These are phyloP conservation scores for Chaetoceros muelleri DNA, from an alignment of 108 stramenopile genomes.

Conservation along the genomic window DNA sequence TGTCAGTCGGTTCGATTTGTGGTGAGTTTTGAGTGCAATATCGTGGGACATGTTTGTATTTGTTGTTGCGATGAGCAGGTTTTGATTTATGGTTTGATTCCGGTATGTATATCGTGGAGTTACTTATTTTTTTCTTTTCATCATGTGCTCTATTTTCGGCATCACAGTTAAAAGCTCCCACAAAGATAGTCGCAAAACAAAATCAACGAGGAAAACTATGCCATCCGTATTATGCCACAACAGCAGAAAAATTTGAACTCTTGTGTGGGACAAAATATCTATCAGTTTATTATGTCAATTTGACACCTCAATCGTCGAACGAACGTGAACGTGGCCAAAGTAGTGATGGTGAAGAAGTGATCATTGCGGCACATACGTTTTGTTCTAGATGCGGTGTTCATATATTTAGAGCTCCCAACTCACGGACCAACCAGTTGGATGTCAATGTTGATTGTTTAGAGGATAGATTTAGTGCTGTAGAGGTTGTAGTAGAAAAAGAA, in stretches of 20 bases:
- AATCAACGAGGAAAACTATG: slow-evolving; percentile 57
- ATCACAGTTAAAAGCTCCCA: slow-evolving; percentile 38
- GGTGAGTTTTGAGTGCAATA: slow-evolving; percentile 19
- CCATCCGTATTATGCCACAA: slow-evolving; percentile 38
- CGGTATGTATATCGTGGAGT: too few species aligned
- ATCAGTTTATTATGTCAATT: slow-evolving; percentile 48
- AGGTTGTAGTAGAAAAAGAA: not conserved
- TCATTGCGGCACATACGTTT: slow-evolving; percentile 54
- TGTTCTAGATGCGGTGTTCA: slow-evolving; percentile 67
- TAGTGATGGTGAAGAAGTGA: slow-evolving; percentile 2
- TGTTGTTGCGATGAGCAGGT: too few species aligned
- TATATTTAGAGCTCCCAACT: slow-evolving; percentile 49
- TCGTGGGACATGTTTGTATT: too few species aligned
- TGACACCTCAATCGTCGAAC: slow-evolving; percentile 3
- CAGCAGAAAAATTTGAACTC: slow-evolving; percentile 40
- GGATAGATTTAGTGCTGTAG: not conserved
- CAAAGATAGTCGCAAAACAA: slow-evolving; percentile 27
- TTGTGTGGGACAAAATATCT: slow-evolving; percentile 32
- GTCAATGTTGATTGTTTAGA: slow-evolving; percentile 65
- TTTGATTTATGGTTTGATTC: too few species aligned
- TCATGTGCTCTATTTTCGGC: too few species aligned
- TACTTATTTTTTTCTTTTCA: too few species aligned
- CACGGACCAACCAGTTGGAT: slow-evolving; percentile 24
- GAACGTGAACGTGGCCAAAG: slow-evolving; percentile 11
- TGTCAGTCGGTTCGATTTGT: slow-evolving; percentile 52